phyloP scores from a whole-genome alignment of 768 basidiomycete species.

The Phlebiopsis flavidoalba region DNA sequence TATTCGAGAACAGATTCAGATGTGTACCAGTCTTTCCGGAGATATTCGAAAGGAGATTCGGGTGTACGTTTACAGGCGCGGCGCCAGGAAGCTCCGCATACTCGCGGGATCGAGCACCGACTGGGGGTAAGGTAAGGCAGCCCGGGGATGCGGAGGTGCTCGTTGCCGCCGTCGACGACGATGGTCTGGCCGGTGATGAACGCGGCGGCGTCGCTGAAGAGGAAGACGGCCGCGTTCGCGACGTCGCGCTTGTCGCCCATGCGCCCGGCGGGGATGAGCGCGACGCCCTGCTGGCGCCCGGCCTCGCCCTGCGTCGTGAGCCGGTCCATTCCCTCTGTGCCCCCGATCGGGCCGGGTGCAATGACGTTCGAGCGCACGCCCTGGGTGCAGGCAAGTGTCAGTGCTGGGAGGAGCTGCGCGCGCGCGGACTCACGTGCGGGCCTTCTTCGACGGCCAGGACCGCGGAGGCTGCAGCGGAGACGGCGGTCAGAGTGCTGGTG shows the following conservation, averaged over 20 bases:
- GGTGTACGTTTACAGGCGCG: constrained; percentile 24
- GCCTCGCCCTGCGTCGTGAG: constrained; percentile 29
- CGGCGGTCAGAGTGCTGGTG: not conserved
- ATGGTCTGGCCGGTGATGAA: constrained; percentile 77
- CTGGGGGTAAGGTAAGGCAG: constrained; percentile 56
- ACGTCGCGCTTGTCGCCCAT: constrained; percentile 56
- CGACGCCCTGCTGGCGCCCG: constrained; percentile 2
- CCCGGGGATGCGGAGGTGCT: constrained; percentile 43
- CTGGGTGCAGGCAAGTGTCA: constrained; percentile 5
- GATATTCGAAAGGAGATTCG: not conserved
- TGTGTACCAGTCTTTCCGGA: too few relatives aligned
- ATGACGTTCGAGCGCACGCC: constrained; percentile 92
- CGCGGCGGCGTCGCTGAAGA: constrained; percentile 77
- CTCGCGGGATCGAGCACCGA: constrained; percentile 56
- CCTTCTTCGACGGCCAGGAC: constrained; percentile 94
- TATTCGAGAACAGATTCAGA: not conserved
- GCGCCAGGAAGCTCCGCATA: constrained; percentile 45
- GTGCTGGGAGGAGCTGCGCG: not conserved
- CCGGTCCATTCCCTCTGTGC: constrained; percentile 72
- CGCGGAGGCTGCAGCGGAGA: constrained; percentile 52
- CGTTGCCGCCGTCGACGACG: constrained; percentile 60
- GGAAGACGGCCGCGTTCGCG: constrained; percentile 68
- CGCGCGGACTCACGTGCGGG: constrained; percentile 53
- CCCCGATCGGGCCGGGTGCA: constrained; percentile 76
- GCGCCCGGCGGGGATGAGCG: constrained; percentile 39